Base-by-base conservation (phyloP, 2,329 filamentous ascomycete species). In the Cercospora sp. region DNA sequence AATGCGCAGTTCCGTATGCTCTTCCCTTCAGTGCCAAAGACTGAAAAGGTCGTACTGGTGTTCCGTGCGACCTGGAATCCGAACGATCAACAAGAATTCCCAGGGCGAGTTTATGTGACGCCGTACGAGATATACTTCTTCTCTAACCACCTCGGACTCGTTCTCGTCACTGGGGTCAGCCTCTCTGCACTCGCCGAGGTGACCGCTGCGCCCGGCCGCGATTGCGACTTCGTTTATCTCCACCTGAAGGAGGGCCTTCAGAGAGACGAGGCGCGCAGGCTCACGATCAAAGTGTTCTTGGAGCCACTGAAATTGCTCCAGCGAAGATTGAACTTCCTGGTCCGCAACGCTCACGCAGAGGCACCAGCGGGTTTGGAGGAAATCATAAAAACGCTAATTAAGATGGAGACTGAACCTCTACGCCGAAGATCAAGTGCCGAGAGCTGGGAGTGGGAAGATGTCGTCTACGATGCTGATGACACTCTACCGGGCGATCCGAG, bases 101-200 rank as follows among this genome's bases (percentile, higher is more conserved):
- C 90, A 8, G 90, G 95, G 0, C 88, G 95, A 63, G 89, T 97
- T 26, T 99, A 96, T 78, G 89, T 97, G 68, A 98, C 94, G 0
- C 86, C 90, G 0, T 89, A 90, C 70, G 91, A 94, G 71, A 89
- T 99, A 78, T 98, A 97, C 79, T 98, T 99, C 77, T 99, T 97
- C 80, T 96, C 94, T 74, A 91, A 98, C 76, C 92, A 97, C 77
- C 89, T 97, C 78, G 95, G 95, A 5, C 85, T 99, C 5, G 91
- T 98, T 0, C 85, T 97, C 40, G 91, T 94, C 1, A 94, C 93
- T 61, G 88, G 88, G 16, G 88, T 96, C 61, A 88, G 86, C 65
- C 84, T 99, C 66, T 86, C 89, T 65, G 89, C 87, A 21, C 92
- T 99, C 66, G 88, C 89, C 8, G 95, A 98, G 79, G 92, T 98